A percentile compares a stretch with the other conserved stretches of the same genome.
These are phyloP conservation scores for Collybiopsis luxurians DNA, from an alignment of 768 basidiomycete species.

Conservation along the genomic window DNA sequence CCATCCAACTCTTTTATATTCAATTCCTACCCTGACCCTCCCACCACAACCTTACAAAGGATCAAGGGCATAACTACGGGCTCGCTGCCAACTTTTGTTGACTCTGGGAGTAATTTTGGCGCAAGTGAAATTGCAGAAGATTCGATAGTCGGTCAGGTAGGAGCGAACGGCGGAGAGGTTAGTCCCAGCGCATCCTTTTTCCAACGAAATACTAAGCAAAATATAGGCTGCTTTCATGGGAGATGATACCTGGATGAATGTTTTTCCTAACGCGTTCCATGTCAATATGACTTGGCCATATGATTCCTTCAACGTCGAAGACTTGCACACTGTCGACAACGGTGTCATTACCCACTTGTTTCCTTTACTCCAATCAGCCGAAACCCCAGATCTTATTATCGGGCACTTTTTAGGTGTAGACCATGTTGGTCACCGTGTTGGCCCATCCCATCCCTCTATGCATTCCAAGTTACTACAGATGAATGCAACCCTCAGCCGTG, in stretches of 20 bases:
- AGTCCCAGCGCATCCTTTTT: not conserved
- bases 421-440: slow-evolving; percentile 93
- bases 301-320: slow-evolving; percentile 98
- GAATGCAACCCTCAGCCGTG: slow-evolving; percentile 70
- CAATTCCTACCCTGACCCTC: slow-evolving; percentile 90
- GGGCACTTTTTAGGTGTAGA: slow-evolving; percentile 96
- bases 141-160: slow-evolving; percentile 76
- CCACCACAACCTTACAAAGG: slow-evolving; percentile 91
- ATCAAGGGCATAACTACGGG: slow-evolving; percentile 96
- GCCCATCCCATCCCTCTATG: slow-evolving; percentile 88
- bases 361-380: slow-evolving; percentile 59
- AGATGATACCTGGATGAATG: slow-evolving; percentile 93
- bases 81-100: slow-evolving; percentile 92
- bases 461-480: slow-evolving; percentile 83
- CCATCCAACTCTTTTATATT: slow-evolving; percentile 83
- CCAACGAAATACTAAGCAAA: not conserved
- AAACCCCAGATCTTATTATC: slow-evolving; percentile 70
- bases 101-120: slow-evolving; percentile 91
- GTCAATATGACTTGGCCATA: slow-evolving; percentile 77
- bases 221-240: slow-evolving; percentile 85
- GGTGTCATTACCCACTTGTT: slow-evolving; percentile 86
- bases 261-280: slow-evolving; percentile 78
- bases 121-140: slow-evolving; percentile 86
- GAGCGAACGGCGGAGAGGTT: slow-evolving; percentile 58
- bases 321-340: slow-evolving; percentile 91